Evolutionary conservation across 2,329 filamentous ascomycete genomes (phyloP).

Genomic region (Xylariomycetidae sp.): DNA sequence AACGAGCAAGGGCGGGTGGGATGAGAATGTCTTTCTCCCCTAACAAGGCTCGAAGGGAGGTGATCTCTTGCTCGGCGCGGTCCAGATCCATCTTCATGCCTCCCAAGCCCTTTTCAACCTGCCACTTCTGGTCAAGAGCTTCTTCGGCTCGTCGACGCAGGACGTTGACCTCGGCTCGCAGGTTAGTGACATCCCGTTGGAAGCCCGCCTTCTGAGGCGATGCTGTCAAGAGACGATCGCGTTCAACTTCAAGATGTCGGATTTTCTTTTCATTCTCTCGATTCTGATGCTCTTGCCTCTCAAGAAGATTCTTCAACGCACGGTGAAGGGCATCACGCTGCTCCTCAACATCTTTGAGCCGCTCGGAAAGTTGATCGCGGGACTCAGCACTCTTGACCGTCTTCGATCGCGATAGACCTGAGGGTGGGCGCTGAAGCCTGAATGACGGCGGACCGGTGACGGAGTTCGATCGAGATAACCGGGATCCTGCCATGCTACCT

Average conservation of each 20-base stretch:
- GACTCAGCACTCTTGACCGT: constrained; percentile 55
- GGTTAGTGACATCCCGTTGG: constrained; percentile 72
- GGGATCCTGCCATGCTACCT: constrained; percentile 24
- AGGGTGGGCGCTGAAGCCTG: constrained; percentile 34
- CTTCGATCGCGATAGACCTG: constrained; percentile 54
- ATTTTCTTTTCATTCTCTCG: constrained; percentile 81
- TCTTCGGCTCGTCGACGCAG: constrained; percentile 87
- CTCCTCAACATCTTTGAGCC: constrained; percentile 86
- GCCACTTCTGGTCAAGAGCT: constrained; percentile 91
- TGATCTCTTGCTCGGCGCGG: constrained; percentile 88
- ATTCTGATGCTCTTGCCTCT: constrained; percentile 80
- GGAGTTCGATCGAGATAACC: constrained; percentile 38
- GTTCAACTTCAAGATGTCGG: constrained; percentile 69
- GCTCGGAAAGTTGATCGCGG: constrained; percentile 67
- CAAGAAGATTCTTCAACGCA: constrained; percentile 78
- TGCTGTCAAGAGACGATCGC: constrained; percentile 64
- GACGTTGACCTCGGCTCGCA: constrained; percentile 80
- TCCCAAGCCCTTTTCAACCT: constrained; percentile 83
- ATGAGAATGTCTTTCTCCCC: constrained; percentile 78
- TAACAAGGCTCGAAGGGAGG: constrained; percentile 72
- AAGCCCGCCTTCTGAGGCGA: constrained; percentile 75
- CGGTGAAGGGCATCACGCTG: constrained; percentile 90
- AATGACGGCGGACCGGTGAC: constrained; percentile 40
- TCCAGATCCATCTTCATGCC: constrained; percentile 96
- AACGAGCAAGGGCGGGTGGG: constrained; percentile 52